Evolutionary conservation across 2,329 filamentous ascomycete genomes (phyloP), one percentile per base, ranked within the genome.

Genomic region (Paraphaeosphaeria sporulosa): DNA sequence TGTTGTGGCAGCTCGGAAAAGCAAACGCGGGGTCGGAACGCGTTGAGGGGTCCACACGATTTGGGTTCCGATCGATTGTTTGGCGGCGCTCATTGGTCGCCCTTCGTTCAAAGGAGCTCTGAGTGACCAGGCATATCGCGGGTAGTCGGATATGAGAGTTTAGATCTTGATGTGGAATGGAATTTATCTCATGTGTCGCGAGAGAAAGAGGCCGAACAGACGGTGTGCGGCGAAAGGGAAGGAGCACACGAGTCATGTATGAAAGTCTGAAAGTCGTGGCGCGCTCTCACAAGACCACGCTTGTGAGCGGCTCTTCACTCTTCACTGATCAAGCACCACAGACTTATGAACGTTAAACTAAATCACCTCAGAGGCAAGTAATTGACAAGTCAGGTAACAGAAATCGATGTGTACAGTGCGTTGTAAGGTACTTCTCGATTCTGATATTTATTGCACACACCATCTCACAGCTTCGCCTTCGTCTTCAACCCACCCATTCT

Each of bases 401-500:
- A 8, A 32, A 9, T 9, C 30, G 2, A 32, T 32, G 3, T 27
- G 25, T 27, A 3, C 6, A 27, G 25, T 27, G 19, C 40, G 17
- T 10, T 43, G 40, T 17, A 43, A 21, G 19, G 17, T 43, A 21
- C 6, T 43, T 21, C 2, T 43, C 1, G n/a, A 12, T 21, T 23
- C 19, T 23, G 47, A 21, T 9, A 15, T 30, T 15, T 17, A 15
- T 47, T 17, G 25, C 21, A 27, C 6, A 23, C 2, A 42, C n/a
- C 19, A 19, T 49, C 36, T 63, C 23, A 75, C 30, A 75, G 52
- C 34, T 66, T 73, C 5, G 71, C 64, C 58, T 66, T 75, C 8
- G 64, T 61, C 42, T 60, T 66, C 42, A 60, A 43, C 10, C 58
- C 64, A 36, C 64, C 64, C 54, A 79, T 68, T 43, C 65, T 71